Base-by-base conservation (phyloP, 352 stramenopile species). In the Peronospora destructor region DNA sequence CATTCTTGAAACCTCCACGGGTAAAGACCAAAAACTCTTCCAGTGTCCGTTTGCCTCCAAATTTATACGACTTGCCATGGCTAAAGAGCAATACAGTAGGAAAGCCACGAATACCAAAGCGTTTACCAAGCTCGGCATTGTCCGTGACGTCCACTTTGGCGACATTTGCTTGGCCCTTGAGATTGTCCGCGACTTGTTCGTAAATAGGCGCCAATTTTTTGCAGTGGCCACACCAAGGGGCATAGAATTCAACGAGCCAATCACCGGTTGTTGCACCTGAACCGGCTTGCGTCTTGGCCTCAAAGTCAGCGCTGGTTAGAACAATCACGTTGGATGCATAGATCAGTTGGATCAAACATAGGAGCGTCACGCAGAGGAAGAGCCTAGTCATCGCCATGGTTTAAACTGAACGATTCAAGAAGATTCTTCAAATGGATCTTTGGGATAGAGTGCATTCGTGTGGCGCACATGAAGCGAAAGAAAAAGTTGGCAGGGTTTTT, bases 181-280 rank as follows among this genome's bases (percentile, higher is more conserved):
- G 64, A 25, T 91, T 84, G 64, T 59, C 56, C 11, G 87, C 85
- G 19, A 96, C 71, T 54, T 92, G 52, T 42, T 95, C 83, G 66
- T 76, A 96, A 11, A 86, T 60, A 0, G 76, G 76, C 37, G 69
- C 71, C 30, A 92, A 63, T 34, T 84, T 84, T 68, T 92, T 85
- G 63, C 82, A 92, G 55, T 92, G 82, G 17, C 77, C 76, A 44
- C 82, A 92, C 82, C 82, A 92, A 6, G 82, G 82, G 32, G 82
- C 82, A 60, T 90, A 92, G 56, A 92, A 92, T 56, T 92, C 65
- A 41, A 92, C 66, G 42, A 90, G 75, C 87, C 87, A 97, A 66
- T 96, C 85, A 49, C 90, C 90, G 4, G 90, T 97, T 2, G 88
- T 97, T 23, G 85, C 83, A 21, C 90, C 87, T 6, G 84, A 95